A percentile compares a stretch with the other conserved stretches of the same genome.
Evolutionary conservation across 768 basidiomycete genomes (phyloP).

Genomic region (Lactarius hengduanensis): DNA sequence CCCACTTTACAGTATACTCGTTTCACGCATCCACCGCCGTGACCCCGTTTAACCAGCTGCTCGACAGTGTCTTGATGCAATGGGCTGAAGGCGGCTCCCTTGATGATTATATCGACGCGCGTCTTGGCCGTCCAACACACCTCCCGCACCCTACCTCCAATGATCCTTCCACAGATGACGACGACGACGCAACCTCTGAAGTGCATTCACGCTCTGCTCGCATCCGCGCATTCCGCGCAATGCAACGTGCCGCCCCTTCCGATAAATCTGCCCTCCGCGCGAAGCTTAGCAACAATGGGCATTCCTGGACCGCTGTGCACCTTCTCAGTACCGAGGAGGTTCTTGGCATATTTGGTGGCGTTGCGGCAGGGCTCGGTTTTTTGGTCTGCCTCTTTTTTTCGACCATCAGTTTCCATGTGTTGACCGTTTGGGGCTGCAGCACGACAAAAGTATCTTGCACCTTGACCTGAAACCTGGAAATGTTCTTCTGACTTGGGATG

Average conservation of each 20-base stretch:
- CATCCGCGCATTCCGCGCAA: conserved; percentile 72
- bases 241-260: conserved; percentile 60
- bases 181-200: conserved; percentile 31
- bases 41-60: background rate
- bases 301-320: conserved; percentile 73
- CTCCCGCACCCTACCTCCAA: conserved; percentile 36
- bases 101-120: conserved; percentile 82
- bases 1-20: conserved; percentile 77
- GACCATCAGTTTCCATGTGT: too few species aligned
- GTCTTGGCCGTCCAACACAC: conserved; percentile 53
- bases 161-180: conserved; percentile 43
- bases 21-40: background rate
- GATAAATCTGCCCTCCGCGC: conserved; percentile 61
- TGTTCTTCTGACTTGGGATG: conserved; percentile 89
- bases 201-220: conserved; percentile 60
- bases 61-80: conserved; percentile 78
- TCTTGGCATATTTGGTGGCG: conserved; percentile 74
- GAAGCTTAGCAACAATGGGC: conserved; percentile 43
- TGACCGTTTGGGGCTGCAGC: conserved; percentile 43
- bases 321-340: conserved; percentile 84
- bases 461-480: conserved; percentile 94
- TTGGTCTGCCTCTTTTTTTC: conserved; percentile 51
- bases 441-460: conserved; percentile 82
- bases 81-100: conserved; percentile 90
- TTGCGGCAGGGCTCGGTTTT: conserved; percentile 84